These are phyloP conservation scores for Solanum hybrid DNA, from an alignment of 305 asterid genomes.

Conservation along the genomic window DNA sequence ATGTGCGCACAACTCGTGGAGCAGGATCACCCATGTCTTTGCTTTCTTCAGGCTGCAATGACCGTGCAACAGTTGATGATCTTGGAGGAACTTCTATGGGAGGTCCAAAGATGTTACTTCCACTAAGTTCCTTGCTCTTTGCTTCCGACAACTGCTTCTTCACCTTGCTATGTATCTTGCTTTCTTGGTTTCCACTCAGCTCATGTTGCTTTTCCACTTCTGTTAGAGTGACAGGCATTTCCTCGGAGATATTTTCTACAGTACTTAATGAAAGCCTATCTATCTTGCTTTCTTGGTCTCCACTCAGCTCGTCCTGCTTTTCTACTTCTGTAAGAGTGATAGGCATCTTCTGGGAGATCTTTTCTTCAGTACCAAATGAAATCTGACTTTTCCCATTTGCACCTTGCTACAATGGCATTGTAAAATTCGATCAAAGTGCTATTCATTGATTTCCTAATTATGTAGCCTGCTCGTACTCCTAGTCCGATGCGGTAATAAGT, in stretches of 20 bases:
- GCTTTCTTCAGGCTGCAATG: constrained; percentile 40
- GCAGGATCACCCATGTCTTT: constrained; percentile 64
- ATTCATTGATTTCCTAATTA: neutral
- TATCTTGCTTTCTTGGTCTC: constrained; percentile 48
- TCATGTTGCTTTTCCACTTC: constrained; percentile 87
- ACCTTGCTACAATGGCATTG: constrained; percentile 47
- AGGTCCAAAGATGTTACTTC: constrained; percentile 80
- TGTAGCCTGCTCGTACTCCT: neutral
- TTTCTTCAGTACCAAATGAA: constrained; percentile 69
- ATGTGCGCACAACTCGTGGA: constrained; percentile 67
- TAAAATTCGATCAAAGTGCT: neutral
- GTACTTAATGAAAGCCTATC: constrained; percentile 11
- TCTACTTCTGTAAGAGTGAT: constrained; percentile 62
- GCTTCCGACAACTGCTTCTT: constrained; percentile 67
- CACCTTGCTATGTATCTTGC: constrained; percentile 37
- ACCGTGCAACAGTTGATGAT: constrained; percentile 39
- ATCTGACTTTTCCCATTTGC: constrained; percentile 80
- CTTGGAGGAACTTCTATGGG: constrained; percentile 57
- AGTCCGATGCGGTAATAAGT: neutral
- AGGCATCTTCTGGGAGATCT: constrained; percentile 23
- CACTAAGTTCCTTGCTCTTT: constrained; percentile 70
- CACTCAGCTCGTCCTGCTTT: constrained; percentile 73
- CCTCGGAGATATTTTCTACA: neutral
- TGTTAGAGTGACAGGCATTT: constrained; percentile 40
- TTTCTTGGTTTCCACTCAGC: constrained; percentile 62